A percentile compares a stretch with the other conserved stretches of the same genome.
Evolutionary conservation across 352 stramenopile species (phyloP).

Genomic region (Phytophthora crassamura): DNA sequence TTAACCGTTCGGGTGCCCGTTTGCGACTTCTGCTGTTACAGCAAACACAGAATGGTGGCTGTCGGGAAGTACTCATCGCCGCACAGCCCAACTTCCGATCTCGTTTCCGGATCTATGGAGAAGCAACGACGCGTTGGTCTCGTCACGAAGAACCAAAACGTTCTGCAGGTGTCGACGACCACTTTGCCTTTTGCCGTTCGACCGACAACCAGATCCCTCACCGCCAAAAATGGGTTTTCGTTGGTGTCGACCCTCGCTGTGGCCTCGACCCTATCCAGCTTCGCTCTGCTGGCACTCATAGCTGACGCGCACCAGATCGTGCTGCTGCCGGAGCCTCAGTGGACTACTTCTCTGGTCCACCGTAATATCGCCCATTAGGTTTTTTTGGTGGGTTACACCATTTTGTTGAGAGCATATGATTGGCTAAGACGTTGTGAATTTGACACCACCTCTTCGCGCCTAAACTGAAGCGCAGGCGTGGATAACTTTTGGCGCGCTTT

Average conservation of each 20-base stretch:
- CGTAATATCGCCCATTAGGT: too few relatives aligned
- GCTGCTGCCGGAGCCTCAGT: conserved; percentile 38
- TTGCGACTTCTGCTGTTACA: too few relatives aligned
- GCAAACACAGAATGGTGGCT: too few relatives aligned
- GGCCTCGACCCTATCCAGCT: conserved; percentile 29
- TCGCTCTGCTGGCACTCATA: conserved; percentile 20
- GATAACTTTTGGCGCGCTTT: too few relatives aligned
- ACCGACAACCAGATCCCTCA: conserved; percentile 1
- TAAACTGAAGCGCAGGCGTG: too few relatives aligned
- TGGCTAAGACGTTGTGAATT: too few relatives aligned
- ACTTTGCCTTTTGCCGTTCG: conserved; percentile 29
- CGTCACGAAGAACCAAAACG: neutral
- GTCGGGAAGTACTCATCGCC: too few relatives aligned
- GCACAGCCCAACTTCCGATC: conserved; percentile 4
- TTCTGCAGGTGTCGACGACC: neutral
- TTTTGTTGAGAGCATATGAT: too few relatives aligned
- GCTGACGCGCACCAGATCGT: conserved; percentile 45
- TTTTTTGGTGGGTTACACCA: too few relatives aligned
- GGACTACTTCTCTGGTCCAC: too few relatives aligned
- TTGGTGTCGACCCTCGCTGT: conserved; percentile 27
- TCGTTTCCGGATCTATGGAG: conserved; percentile 15
- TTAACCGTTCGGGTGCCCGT: too few relatives aligned
- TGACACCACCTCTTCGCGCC: too few relatives aligned
- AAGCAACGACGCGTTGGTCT: conserved; percentile 3
- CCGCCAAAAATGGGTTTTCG: conserved; percentile 11